Evolutionary conservation across 2,329 filamentous ascomycete species (phyloP).

Genomic region (Kalmusia sp.): DNA sequence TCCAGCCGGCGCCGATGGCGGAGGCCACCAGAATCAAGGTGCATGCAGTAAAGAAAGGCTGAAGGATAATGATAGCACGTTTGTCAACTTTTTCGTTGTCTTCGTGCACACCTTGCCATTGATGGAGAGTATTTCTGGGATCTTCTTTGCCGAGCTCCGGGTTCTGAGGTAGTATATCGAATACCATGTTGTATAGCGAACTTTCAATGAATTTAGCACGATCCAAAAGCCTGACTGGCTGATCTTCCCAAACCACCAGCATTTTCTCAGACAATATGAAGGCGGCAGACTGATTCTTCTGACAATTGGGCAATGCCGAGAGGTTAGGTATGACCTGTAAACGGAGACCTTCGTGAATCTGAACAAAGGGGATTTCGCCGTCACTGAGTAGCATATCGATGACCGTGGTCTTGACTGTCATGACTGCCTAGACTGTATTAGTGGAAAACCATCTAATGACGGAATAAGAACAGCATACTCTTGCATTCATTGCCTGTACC

Average conservation of each 20-base stretch:
- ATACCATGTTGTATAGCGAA: neutral
- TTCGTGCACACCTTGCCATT: slow-evolving; percentile 23
- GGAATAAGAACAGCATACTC: slow-evolving; percentile 47
- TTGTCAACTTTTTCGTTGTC: slow-evolving; percentile 43
- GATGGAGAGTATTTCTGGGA: slow-evolving; percentile 38
- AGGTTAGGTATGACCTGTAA: slow-evolving; percentile 69
- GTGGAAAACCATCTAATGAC: no score
- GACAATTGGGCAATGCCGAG: slow-evolving; percentile 62
- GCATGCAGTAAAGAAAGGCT: slow-evolving; percentile 60
- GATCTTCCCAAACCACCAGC: slow-evolving; percentile 83
- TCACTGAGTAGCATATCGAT: slow-evolving; percentile 66
- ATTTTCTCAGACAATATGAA: slow-evolving; percentile 76
- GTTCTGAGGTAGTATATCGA: neutral
- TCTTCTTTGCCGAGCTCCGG: slow-evolving; percentile 42
- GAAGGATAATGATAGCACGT: slow-evolving; percentile 62
- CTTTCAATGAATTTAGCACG: slow-evolving; percentile 62
- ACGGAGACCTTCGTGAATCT: slow-evolving; percentile 64
- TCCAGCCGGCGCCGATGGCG: slow-evolving; percentile 65
- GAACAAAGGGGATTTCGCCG: slow-evolving; percentile 61
- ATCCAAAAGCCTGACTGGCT: slow-evolving; percentile 72
- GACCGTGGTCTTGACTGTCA: slow-evolving; percentile 71
- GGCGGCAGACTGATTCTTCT: slow-evolving; percentile 82
- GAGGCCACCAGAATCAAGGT: slow-evolving; percentile 61
- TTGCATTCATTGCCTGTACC: slow-evolving; percentile 59
- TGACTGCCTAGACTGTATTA: slow-evolving; percentile 59